Evolutionary conservation across 2,329 filamentous ascomycete species (phyloP).

Genomic region (Orbilia blumenaviensis): DNA sequence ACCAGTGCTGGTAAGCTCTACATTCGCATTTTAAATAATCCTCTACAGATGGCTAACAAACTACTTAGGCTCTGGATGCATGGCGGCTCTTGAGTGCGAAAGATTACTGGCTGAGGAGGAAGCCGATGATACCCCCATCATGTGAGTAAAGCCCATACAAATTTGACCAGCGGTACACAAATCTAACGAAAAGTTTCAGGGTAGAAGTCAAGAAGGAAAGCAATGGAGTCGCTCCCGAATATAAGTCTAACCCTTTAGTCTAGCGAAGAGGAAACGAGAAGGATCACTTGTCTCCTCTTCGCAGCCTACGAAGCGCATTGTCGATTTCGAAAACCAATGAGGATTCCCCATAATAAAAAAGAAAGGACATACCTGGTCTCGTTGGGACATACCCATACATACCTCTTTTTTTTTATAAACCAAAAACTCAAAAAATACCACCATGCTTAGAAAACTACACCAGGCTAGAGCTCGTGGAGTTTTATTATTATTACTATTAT

Average conservation of each 20-base stretch:
- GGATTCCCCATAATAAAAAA: not conserved
- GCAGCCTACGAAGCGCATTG: constrained; percentile 46
- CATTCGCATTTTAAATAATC: not conserved
- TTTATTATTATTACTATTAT: not conserved
- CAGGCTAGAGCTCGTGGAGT: not conserved
- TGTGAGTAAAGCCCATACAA: constrained; percentile 7
- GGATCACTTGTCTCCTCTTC: constrained; percentile 53
- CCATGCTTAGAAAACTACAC: not conserved
- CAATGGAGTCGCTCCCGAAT: constrained; percentile 53
- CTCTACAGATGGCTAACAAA: constrained; percentile 2
- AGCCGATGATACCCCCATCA: constrained; percentile 54
- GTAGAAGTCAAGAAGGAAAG: constrained; percentile 52
- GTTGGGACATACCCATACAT: not conserved
- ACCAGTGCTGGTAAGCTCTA: constrained; percentile 86
- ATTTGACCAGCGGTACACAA: not conserved
- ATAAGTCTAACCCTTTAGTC: constrained; percentile 52
- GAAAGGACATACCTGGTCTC: too few species aligned
- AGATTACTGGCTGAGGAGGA: constrained; percentile 81
- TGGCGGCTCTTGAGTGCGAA: constrained; percentile 94
- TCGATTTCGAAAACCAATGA: constrained; percentile 53
- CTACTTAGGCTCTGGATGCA: constrained; percentile 80
- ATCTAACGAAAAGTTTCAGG: constrained; percentile 23
- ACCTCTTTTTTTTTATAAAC: too few species aligned
- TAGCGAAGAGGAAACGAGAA: constrained; percentile 54
- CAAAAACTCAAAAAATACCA: not conserved